Base-by-base conservation (phyloP, 2,329 filamentous ascomycete genomes). In the Podosphaera leucotricha region DNA sequence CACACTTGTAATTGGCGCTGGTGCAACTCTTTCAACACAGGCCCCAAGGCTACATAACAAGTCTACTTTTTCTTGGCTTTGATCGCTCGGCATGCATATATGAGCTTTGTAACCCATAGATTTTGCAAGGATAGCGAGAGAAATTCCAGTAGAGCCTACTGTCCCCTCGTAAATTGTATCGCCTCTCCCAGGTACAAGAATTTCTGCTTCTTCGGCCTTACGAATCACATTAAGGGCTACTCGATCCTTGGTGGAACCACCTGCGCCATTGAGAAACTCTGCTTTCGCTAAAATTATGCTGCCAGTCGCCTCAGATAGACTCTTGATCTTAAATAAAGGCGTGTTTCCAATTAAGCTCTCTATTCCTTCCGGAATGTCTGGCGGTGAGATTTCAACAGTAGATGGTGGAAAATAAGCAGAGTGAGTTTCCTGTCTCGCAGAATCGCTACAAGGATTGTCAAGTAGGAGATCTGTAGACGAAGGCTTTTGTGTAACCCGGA, bases 141-240 rank as follows among this genome's bases (percentile, higher is more conserved):
- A 94, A 54, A 98, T 95, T 19, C 90, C 90, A 0, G 90, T 98
- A 57, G 83, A 92, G 47, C 90, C 90, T 15, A 93, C 86, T 1
- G 90, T 98, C 51, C 90, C 90, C 64, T 98, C 90, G 61, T 95
- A 98, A 55, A 98, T 85, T 38, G 82, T 92, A 60, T 98, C 90
- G 48, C 87, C 87, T 19, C 80, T 77, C 52, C 80, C 67, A 0
- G 90, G 87, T 0, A 68, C 70, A 39, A 98, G 63, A 16, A 86
- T 66, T 2, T 85, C 85, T 41, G 71, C 64, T 48, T 73, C 69
- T 66, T 98, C 90, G 38, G 86, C 90, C 59, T 76, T 63, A 38
- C 74, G 64, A 58, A 98, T 92, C 67, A 95, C 92, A 61, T 72
- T 80, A 33, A 95, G 69, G 1, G 90, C 90, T 13, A 98, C 90